phyloP scores from a whole-genome alignment of 73 alveolate species.

The Uronychia binucleata region DNA sequence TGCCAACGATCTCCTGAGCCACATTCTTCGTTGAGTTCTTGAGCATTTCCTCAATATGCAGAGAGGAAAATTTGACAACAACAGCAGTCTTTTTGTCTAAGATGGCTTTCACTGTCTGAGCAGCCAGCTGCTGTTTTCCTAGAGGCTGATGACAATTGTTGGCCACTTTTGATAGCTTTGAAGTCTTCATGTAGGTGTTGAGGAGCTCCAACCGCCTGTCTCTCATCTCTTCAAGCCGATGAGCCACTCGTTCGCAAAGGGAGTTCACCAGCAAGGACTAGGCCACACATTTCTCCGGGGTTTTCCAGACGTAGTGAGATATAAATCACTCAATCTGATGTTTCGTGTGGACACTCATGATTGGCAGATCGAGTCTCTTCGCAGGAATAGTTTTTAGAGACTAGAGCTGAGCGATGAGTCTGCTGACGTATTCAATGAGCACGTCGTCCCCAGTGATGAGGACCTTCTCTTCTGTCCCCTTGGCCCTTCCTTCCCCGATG shows the following conservation, averaged over 20 bases:
- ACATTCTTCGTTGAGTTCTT: constrained; percentile 36
- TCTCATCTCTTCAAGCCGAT: constrained; percentile 55
- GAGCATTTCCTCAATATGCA: constrained; percentile 36
- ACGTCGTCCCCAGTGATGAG: constrained; percentile 63
- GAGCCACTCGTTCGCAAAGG: constrained; percentile 51
- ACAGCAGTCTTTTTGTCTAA: background rate
- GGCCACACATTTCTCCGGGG: constrained; percentile 34
- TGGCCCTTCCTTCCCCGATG: background rate
- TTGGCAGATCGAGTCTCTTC: background rate
- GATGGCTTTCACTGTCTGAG: background rate
- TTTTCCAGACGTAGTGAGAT: constrained; percentile 60
- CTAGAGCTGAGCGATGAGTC: constrained; percentile 13
- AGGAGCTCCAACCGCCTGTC: constrained; percentile 42
- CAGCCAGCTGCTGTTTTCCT: background rate
- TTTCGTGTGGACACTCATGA: constrained; percentile 12
- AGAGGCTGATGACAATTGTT: background rate
- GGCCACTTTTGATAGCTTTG: background rate
- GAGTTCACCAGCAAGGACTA: background rate
- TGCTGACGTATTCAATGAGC: constrained; percentile 43
- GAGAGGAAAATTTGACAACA: background rate
- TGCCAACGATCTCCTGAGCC: constrained; percentile 43
- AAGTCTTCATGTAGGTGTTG: background rate
- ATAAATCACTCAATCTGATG: constrained; percentile 38
- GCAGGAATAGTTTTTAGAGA: background rate
- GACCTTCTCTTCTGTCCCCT: constrained; percentile 7